phyloP scores from a whole-genome alignment of 306 rosid genomes.

The Cucurbita argyrosperma region DNA sequence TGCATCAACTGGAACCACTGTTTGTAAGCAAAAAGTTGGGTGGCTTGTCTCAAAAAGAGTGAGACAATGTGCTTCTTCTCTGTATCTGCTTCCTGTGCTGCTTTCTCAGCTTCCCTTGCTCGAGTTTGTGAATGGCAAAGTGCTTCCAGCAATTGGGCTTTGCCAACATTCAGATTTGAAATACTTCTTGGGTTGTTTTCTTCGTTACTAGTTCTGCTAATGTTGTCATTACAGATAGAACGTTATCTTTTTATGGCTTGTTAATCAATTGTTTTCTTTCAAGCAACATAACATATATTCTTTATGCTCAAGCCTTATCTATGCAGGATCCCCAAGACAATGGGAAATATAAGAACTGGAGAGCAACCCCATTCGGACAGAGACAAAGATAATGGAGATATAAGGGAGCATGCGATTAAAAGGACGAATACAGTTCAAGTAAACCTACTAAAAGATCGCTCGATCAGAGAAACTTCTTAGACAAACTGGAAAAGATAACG shows the following conservation, averaged over 20 bases:
- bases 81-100: conserved; percentile 54
- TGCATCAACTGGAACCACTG: conserved; percentile 78
- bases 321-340: neutral
- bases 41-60: conserved; percentile 71
- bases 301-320: neutral
- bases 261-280: neutral
- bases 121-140: conserved; percentile 81
- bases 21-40: conserved; percentile 73
- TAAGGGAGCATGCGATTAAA: neutral
- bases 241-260: neutral
- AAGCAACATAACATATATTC: neutral
- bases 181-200: neutral
- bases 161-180: conserved; percentile 16
- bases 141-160: conserved; percentile 69
- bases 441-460: neutral
- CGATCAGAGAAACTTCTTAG: neutral
- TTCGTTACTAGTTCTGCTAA: neutral
- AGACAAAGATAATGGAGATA: neutral
- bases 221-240: neutral
- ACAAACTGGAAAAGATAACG: neutral
- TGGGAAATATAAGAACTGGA: neutral
- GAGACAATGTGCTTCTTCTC: conserved; percentile 75
- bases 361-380: neutral
- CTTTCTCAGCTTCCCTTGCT: conserved; percentile 82
- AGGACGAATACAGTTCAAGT: neutral